phyloP scores from a whole-genome alignment of 345 rosid genomes.

The Draba incana region DNA sequence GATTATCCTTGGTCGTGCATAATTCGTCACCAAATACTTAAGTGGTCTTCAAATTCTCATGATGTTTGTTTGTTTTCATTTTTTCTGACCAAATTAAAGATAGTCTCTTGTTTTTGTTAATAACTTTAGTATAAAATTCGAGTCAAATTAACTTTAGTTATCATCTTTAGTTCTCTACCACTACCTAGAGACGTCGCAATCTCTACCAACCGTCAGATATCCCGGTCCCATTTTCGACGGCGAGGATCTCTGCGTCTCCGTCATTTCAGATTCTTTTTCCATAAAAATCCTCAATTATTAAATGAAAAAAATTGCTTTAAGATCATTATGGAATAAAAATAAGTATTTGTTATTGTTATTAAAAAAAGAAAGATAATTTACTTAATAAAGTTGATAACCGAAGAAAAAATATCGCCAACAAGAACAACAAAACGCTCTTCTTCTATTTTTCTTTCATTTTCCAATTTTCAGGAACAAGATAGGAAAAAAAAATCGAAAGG shows the following conservation, averaged over 20 bases:
- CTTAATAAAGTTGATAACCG: constrained; percentile 18
- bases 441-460: constrained; percentile 16
- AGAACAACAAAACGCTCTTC: constrained; percentile 30
- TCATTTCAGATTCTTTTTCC: constrained; percentile 37
- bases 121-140: not conserved
- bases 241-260: constrained; percentile 40
- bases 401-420: constrained; percentile 34
- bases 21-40: constrained; percentile 26
- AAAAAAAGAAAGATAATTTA: constrained; percentile 13
- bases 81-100: constrained; percentile 30
- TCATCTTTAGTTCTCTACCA: constrained; percentile 37
- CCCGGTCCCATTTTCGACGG: constrained; percentile 37
- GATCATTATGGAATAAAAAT: constrained; percentile 28
- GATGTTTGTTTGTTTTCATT: constrained; percentile 2
- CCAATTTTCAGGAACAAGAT: constrained; percentile 21
- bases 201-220: constrained; percentile 47
- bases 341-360: not conserved
- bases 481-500: constrained; percentile 21
- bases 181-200: constrained; percentile 44
- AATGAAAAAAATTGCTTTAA: constrained; percentile 13
- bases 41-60: constrained; percentile 14
- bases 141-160: constrained; percentile 4
- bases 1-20: constrained; percentile 37
- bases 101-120: not conserved
- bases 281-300: constrained; percentile 6